Evolutionary conservation across 164 flowering plant genomes (phyloP).

Genomic region (Annona cherimola): DNA sequence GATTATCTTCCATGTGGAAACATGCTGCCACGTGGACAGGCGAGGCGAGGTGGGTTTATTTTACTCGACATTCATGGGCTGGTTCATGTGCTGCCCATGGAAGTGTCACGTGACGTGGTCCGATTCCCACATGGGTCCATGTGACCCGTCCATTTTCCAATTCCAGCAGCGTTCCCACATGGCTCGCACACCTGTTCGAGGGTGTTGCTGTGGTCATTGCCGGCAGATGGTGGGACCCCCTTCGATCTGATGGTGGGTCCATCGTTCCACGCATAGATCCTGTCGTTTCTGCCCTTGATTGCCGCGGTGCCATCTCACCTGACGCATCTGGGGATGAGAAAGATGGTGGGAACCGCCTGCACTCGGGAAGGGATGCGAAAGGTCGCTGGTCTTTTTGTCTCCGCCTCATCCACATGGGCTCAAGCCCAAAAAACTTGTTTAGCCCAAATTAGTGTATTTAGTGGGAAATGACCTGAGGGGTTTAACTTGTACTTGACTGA

Average conservation of each 20-base stretch:
- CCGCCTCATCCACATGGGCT: no score
- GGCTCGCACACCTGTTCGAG: not conserved
- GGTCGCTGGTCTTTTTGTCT: no score
- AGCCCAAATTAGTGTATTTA: no score
- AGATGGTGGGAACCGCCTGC: no score
- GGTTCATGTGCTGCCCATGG: not conserved
- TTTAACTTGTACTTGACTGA: no score
- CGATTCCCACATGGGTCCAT: not conserved
- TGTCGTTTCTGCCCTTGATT: not conserved
- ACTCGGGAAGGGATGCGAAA: no score
- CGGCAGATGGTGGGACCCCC: no score
- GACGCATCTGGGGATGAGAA: no score
- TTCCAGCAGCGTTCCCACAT: not conserved
- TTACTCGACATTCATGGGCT: not conserved
- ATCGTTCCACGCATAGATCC: not conserved
- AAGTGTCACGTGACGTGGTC: not conserved
- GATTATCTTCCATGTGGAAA: not conserved
- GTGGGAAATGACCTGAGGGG: no score
- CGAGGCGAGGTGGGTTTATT: not conserved
- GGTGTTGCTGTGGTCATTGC: not conserved
- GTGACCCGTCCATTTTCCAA: not conserved
- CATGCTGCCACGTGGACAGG: not conserved
- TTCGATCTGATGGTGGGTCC: not conserved
- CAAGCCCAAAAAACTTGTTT: no score
- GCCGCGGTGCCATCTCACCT: no score